phyloP scores from a whole-genome alignment of 208 protist species.

The Leptomonas pyrrhocoris region DNA sequence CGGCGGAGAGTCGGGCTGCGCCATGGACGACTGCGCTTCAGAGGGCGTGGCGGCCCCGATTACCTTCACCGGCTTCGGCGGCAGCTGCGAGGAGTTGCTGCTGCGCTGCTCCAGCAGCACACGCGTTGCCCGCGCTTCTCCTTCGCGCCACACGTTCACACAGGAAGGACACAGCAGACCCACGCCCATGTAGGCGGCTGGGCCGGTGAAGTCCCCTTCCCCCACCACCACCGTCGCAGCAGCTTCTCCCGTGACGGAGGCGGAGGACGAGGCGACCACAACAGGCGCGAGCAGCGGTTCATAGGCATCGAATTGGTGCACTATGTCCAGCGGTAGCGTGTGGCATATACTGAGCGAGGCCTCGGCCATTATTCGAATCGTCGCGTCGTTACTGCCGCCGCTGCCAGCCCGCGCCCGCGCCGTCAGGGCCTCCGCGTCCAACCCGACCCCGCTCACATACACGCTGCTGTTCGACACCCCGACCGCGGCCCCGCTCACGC shows the following conservation, averaged over 20 bases:
- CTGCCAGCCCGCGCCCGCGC: conserved; percentile 7
- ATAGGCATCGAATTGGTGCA: conserved; percentile 77
- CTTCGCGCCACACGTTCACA: conserved; percentile 37
- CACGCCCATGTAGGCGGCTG: conserved; percentile 31
- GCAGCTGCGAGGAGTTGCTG: conserved; percentile 1
- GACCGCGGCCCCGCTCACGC: background rate
- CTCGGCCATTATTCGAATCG: conserved; percentile 19
- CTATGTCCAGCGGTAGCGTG: conserved; percentile 59
- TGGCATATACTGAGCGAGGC: conserved; percentile 38
- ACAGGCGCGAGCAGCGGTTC: conserved; percentile 45
- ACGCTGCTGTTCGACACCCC: conserved; percentile 12
- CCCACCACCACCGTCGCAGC: background rate
- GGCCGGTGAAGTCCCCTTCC: background rate
- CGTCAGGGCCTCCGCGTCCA: conserved; percentile 10
- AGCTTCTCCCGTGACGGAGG: background rate
- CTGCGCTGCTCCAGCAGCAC: background rate
- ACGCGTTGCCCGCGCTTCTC: conserved; percentile 20
- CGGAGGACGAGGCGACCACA: background rate
- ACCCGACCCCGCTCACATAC: conserved; percentile 10
- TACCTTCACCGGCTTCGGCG: conserved; percentile 3
- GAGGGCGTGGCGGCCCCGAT: background rate
- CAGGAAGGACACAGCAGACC: conserved; percentile 44
- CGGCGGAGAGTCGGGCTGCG: background rate
- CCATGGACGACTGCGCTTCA: conserved; percentile 2
- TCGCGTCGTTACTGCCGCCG: conserved; percentile 6